These are phyloP conservation scores for Trichoderma sp. DNA, from an alignment of 2,329 filamentous ascomycete genomes.

Conservation along the genomic window DNA sequence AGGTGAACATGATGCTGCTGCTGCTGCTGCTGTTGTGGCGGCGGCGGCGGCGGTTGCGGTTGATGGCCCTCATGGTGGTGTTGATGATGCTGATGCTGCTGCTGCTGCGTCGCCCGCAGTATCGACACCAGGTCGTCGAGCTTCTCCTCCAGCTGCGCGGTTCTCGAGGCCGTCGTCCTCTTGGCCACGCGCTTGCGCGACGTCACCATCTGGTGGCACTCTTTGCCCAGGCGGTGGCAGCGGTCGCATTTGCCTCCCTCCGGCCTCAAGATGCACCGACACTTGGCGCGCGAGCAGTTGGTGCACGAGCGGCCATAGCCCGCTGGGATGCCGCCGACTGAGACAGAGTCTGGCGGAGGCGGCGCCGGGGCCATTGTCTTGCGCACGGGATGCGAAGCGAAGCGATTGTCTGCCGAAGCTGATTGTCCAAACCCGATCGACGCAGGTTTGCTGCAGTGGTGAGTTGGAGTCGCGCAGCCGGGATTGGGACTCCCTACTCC, in stretches of 20 bases:
- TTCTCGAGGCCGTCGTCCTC: slow-evolving; percentile 40
- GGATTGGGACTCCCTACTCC: slow-evolving; percentile 22
- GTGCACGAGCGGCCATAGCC: slow-evolving; percentile 49
- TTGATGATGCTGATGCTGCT: slow-evolving; percentile 23
- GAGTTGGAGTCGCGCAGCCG: slow-evolving; percentile 11
- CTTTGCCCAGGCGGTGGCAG: slow-evolving; percentile 50
- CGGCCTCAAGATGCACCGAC: slow-evolving; percentile 48
- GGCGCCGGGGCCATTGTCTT: slow-evolving; percentile 22
- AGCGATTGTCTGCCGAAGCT: background rate
- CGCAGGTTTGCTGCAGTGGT: background rate
- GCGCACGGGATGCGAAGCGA: background rate
- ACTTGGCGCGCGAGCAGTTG: slow-evolving; percentile 51
- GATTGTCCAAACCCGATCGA: slow-evolving; percentile 15
- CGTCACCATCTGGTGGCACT: slow-evolving; percentile 48
- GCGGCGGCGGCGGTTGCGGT: slow-evolving; percentile 11
- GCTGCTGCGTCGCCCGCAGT: slow-evolving; percentile 39
- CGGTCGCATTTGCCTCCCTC: slow-evolving; percentile 42
- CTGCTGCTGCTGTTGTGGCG: slow-evolving; percentile 9
- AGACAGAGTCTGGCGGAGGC: slow-evolving; percentile 16
- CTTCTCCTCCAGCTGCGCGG: slow-evolving; percentile 53
- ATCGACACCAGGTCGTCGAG: slow-evolving; percentile 51
- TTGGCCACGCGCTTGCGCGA: slow-evolving; percentile 42
- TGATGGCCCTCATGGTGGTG: slow-evolving; percentile 12
- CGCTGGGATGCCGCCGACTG: slow-evolving; percentile 35
- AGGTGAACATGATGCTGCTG: slow-evolving; percentile 15